Percentiles rank a stretch among this genome's conserved stretches.
These are phyloP conservation scores for Brassica hybrid DNA, from an alignment of 441 rosid genomes.

Conservation along the genomic window DNA sequence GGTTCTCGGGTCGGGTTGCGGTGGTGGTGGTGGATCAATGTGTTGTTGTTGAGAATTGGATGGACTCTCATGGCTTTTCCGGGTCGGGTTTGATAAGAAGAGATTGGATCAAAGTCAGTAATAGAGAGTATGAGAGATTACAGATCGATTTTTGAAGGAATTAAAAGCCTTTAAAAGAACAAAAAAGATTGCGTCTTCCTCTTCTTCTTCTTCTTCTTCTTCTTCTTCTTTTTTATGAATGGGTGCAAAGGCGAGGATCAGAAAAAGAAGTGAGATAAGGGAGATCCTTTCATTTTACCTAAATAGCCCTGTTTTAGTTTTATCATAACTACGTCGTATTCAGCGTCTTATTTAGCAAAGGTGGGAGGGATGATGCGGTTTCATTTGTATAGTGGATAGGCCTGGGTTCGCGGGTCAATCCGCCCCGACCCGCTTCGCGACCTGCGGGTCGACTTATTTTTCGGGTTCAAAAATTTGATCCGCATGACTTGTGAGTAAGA, in stretches of 20 bases:
- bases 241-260: neutral
- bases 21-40: conserved; percentile 56
- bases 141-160: conserved; percentile 8
- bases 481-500: too few relatives aligned
- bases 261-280: neutral
- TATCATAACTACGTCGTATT: too few relatives aligned
- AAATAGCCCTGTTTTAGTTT: neutral
- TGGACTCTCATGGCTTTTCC: conserved; percentile 78
- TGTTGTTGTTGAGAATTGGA: conserved; percentile 62
- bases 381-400: too few relatives aligned
- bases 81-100: conserved; percentile 22
- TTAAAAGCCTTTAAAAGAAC: conserved; percentile 28
- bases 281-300: neutral
- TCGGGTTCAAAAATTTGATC: too few relatives aligned
- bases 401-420: too few relatives aligned
- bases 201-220: neutral
- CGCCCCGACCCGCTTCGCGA: too few relatives aligned
- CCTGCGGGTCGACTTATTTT: too few relatives aligned
- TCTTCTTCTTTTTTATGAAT: neutral
- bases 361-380: too few relatives aligned
- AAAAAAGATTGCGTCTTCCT: neutral
- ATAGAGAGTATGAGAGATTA: conserved; percentile 14
- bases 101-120: conserved; percentile 27
- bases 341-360: too few relatives aligned
- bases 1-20: conserved; percentile 43